Base-by-base conservation (phyloP, 1,284 basidiomycete genomes). In the Vanrija pseudolonga region DNA sequence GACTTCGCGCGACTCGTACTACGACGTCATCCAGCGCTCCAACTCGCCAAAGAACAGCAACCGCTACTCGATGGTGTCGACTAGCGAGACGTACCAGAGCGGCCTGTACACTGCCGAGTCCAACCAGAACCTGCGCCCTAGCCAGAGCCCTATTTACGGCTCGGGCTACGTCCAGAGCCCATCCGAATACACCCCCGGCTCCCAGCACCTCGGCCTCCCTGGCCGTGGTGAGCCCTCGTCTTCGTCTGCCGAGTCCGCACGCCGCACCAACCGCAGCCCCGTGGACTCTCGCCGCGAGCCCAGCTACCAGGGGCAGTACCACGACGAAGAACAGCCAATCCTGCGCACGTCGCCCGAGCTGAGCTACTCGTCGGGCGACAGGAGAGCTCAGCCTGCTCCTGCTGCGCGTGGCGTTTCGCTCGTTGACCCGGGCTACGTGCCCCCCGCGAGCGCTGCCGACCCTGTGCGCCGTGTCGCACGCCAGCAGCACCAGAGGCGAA, bases 371-470 rank as follows among this genome's bases (percentile, higher is more conserved):
- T 32, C 32, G 32, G 32, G 32, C 14, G 32, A 32, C 32, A 32
- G 32, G 32, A 32, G 32, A 32, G 32, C 8, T 4, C n/a, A 60
- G 32, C 45, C 58, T 64, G 51, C 66, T n/a, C n/a, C n/a, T 67
- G 49, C 69, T 65, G 63, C 50, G 6, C 80, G 86, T 18, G 89
- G 90, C 28, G 80, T 93, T 32, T 85, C 84, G 49, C 73, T 93
- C 55, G 82, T 83, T 46, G 90, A 93, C 65, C 79, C 82, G 61
- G 90, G 90, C 15, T 88, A 88, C 45, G 87, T 91, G 3, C 83
- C 86, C 36, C 82, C 82, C 26, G 83, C 84, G 8, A 85, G 86
- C 6, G 86, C 90, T 2, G 84, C 87, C 45, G 67, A 73, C 51
- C 68, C 72, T 14, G 72, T 74, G n/a, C 60, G 72, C 56, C 55